Percentiles rank a stretch among this genome's conserved stretches.
Evolutionary conservation across 495 filamentous ascomycete species (phyloP).

Genomic region (Eremomyces bilateralis): DNA sequence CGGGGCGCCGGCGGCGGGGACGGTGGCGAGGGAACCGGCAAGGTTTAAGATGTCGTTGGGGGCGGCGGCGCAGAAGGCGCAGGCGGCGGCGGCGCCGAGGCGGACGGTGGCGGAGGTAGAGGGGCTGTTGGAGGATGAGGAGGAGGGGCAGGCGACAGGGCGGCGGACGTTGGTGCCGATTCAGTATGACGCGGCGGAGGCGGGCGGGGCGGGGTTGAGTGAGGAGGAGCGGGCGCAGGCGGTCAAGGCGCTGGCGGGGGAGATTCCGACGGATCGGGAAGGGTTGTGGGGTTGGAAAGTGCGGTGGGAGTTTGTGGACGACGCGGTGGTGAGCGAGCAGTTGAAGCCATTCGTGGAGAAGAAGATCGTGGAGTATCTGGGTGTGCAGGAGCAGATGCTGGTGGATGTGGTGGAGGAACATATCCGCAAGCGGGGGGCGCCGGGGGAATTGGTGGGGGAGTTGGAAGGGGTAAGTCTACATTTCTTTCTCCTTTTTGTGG

Average conservation of each 20-base stretch:
- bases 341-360: conserved; percentile 91
- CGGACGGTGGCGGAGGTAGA: conserved; percentile 86
- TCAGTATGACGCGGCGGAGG: conserved; percentile 59
- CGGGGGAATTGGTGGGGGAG: conserved; percentile 63
- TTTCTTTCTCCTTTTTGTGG: not conserved
- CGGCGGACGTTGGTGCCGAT: conserved; percentile 78
- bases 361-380: conserved; percentile 90
- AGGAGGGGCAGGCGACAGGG: conserved; percentile 43
- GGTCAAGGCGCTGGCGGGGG: conserved; percentile 56
- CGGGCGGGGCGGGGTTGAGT: conserved; percentile 26
- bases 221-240: conserved; percentile 70
- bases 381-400: conserved; percentile 88
- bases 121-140: conserved; percentile 81
- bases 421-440: conserved; percentile 52
- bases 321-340: conserved; percentile 62
- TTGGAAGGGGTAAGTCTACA: conserved; percentile 50
- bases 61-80: conserved; percentile 60
- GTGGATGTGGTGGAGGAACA: conserved; percentile 84
- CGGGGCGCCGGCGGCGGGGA: conserved; percentile 29
- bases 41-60: conserved; percentile 89
- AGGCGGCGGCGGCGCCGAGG: conserved; percentile 39
- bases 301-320: conserved; percentile 87
- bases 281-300: conserved; percentile 83
- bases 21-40: conserved; percentile 42
- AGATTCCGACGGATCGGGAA: conserved; percentile 72